Percentiles rank a stretch among this genome's conserved stretches.
Conservation (phyloP, 2,329 filamentous ascomycete genomes). For the Penicillium frequentans region DNA sequence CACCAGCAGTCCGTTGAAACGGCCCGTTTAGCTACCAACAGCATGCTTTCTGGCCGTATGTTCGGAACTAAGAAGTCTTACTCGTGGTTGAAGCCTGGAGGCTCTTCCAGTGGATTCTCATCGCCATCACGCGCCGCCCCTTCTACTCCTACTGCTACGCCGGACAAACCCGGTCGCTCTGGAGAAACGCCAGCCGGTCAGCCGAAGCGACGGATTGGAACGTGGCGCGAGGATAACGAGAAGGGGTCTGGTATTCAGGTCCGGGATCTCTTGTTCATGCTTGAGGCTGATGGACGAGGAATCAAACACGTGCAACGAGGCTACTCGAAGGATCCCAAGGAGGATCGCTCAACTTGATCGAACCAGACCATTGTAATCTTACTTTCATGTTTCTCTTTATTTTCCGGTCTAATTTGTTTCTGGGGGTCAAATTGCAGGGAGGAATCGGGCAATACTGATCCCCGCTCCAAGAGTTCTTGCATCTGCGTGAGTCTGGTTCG, state of each 20-base stretch:
- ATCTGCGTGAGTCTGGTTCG: constrained; percentile 18
- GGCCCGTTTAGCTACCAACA: constrained; percentile 72
- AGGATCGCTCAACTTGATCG: constrained; percentile 36
- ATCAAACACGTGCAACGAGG: constrained; percentile 45
- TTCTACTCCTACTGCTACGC: constrained; percentile 29
- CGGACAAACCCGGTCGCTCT: constrained; percentile 30
- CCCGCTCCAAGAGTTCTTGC: constrained; percentile 11
- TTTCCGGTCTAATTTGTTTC: constrained; percentile 12
- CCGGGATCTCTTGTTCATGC: constrained; percentile 74
- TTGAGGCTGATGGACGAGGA: constrained; percentile 71
- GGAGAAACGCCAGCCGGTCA: constrained; percentile 37
- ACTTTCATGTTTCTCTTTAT: constrained; percentile 8
- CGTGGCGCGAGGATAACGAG: constrained; percentile 74
- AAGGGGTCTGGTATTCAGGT: constrained; percentile 79
- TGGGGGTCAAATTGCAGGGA: not conserved
- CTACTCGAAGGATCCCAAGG: constrained; percentile 43
- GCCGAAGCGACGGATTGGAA: constrained; percentile 63
- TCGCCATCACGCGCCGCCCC: constrained; percentile 35
- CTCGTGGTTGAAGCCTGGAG: constrained; percentile 46
- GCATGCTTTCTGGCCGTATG: constrained; percentile 53
- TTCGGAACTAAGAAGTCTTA: constrained; percentile 50
- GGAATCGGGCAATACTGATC: not conserved
- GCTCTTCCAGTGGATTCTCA: constrained; percentile 38
- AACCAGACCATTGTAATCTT: constrained; percentile 20
- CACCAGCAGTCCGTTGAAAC: constrained; percentile 83